Conservation (phyloP, 352 stramenopile species). For the Pythium myriotylum region DNA sequence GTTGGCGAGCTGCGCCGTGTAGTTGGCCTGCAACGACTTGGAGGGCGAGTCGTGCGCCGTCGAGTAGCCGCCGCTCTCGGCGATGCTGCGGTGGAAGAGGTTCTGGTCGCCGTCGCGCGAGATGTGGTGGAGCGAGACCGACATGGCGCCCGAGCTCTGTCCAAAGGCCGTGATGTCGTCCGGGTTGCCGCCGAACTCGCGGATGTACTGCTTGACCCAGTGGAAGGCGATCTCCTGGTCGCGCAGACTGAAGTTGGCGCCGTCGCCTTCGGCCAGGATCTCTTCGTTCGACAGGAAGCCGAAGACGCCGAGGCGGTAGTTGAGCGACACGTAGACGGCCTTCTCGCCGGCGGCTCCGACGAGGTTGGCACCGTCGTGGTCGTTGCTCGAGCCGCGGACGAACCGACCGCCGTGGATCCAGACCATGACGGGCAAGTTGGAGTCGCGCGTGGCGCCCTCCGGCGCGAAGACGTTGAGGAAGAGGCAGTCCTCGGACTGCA, state of each 20-base stretch:
- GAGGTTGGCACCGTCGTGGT: conserved; percentile 3
- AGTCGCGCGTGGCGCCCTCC: conserved; percentile 14
- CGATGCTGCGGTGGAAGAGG: conserved; percentile 7
- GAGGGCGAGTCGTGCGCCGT: not conserved
- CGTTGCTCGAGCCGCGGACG: conserved; percentile 13
- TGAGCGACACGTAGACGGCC: too few relatives aligned
- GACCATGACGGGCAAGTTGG: conserved; percentile 37
- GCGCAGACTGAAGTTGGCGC: too few relatives aligned
- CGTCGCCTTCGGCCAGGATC: too few relatives aligned
- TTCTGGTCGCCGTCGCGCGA: not conserved
- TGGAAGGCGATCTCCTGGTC: too few relatives aligned
- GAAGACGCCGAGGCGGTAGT: conserved; percentile 27
- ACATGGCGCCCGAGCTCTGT: conserved; percentile 4
- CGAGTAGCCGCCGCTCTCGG: conserved; percentile 4
- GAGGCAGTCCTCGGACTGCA: conserved; percentile 33
- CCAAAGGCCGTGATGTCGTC: too few relatives aligned
- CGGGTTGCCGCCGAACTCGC: too few relatives aligned
- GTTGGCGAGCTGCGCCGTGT: not conserved
- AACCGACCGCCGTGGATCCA: conserved; percentile 38
- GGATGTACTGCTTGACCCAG: too few relatives aligned
- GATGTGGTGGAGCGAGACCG: not conserved
- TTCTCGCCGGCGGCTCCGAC: conserved; percentile 11
- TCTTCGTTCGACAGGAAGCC: too few relatives aligned
- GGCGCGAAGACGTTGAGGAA: conserved; percentile 42
- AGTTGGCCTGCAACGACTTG: not conserved